A percentile compares a stretch with the other conserved stretches of the same genome.
Evolutionary conservation across 2,329 filamentous ascomycete species (phyloP).

Genomic region (Parasarocladium wereldwijsianum): DNA sequence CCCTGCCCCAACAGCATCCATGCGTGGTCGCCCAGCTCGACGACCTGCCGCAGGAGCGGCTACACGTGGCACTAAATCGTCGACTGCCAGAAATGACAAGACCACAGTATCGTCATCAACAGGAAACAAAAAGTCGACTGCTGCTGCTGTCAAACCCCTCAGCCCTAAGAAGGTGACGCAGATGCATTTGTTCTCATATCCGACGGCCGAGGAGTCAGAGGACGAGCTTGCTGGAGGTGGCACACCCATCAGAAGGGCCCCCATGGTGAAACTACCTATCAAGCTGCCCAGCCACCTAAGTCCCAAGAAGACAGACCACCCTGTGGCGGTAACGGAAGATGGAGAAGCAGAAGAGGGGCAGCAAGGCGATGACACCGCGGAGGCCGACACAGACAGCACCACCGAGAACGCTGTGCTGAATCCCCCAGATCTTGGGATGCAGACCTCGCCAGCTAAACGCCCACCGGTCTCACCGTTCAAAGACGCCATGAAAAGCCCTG

Average conservation of each 20-base stretch:
- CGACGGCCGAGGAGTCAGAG: constrained; percentile 32
- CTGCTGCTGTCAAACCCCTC: constrained; percentile 22
- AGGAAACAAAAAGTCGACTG: constrained; percentile 22
- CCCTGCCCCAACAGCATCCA: constrained; percentile 15
- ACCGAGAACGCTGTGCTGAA: constrained; percentile 16
- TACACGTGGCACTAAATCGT: constrained; percentile 20
- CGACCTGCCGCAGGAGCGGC: constrained; percentile 14
- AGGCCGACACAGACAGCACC: constrained; percentile 9
- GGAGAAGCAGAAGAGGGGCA: constrained; percentile 7
- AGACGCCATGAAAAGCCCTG: constrained; percentile 40
- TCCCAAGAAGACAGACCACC: constrained; percentile 4
- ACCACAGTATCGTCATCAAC: constrained; percentile 13
- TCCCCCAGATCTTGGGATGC: constrained; percentile 19
- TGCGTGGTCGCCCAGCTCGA: constrained; percentile 29
- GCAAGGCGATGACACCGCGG: no score
- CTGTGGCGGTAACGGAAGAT: constrained; percentile 5
- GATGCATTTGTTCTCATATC: constrained; percentile 23
- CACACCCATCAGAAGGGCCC: constrained; percentile 32
- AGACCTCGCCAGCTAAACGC: constrained; percentile 40
- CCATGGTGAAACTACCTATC: constrained; percentile 40
- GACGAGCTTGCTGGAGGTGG: constrained; percentile 43
- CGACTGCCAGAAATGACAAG: constrained; percentile 15
- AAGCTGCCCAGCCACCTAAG: constrained; percentile 24
- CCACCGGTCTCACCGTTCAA: constrained; percentile 36
- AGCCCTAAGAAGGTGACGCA: constrained; percentile 53